These are phyloP conservation scores for Talaromyces sp. DNA, from an alignment of 2,329 filamentous ascomycete genomes.

Conservation along the genomic window DNA sequence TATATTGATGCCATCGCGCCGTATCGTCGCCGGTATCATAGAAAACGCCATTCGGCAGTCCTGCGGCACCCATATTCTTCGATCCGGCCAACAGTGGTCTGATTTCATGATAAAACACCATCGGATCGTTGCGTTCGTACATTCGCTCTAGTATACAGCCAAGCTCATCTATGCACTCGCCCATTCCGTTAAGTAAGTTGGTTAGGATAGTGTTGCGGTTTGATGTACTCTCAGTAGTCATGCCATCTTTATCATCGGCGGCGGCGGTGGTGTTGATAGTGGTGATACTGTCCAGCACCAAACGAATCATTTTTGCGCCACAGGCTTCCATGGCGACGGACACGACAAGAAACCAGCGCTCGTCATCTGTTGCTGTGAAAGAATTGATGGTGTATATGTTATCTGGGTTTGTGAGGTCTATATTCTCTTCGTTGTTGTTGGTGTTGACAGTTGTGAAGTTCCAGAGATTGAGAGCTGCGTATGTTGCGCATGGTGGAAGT, in stretches of 20 bases:
- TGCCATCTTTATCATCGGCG: conserved; percentile 17
- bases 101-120: conserved; percentile 52
- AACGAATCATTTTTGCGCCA: conserved; percentile 45
- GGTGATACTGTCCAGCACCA: conserved; percentile 47
- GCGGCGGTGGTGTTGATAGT: conserved; percentile 40
- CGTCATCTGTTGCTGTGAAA: conserved; percentile 39
- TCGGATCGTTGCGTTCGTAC: conserved; percentile 49
- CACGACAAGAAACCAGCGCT: conserved; percentile 51
- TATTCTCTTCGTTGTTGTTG: neutral
- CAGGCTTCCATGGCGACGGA: conserved; percentile 53
- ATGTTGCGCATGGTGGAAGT: conserved; percentile 43
- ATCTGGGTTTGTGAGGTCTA: conserved; percentile 36
- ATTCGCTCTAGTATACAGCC: conserved; percentile 46
- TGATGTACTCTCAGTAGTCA: neutral
- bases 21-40: conserved; percentile 50
- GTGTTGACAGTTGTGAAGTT: conserved; percentile 29
- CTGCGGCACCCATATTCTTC: conserved; percentile 52
- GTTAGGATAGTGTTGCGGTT: conserved; percentile 27
- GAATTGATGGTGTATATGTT: conserved; percentile 34
- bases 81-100: conserved; percentile 52
- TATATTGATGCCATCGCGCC: conserved; percentile 50
- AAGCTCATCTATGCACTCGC: conserved; percentile 42
- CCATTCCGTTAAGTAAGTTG: conserved; percentile 39
- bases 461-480: conserved; percentile 41
- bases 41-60: conserved; percentile 51